These are phyloP conservation scores for Anastatica hierochuntica DNA, from an alignment of 345 rosid genomes.

Conservation along the genomic window DNA sequence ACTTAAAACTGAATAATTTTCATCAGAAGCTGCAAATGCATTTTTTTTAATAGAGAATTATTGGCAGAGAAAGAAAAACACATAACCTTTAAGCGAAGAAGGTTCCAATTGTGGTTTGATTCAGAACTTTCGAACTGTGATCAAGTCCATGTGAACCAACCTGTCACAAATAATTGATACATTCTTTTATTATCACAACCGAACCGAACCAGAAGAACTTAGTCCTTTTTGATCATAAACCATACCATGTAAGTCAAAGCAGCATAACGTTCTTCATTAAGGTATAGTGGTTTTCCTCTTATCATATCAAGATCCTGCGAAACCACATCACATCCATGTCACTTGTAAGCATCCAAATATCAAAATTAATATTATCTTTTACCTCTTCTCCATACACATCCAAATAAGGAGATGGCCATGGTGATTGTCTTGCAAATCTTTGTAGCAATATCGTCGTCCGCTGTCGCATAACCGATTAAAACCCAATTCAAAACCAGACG, in stretches of 20 bases:
- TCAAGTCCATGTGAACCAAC: conserved; percentile 97
- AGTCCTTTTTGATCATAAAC: no score
- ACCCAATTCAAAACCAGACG: no score
- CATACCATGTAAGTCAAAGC: conserved; percentile 69
- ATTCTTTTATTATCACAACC: no score
- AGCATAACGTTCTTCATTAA: conserved; percentile 96
- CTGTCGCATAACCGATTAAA: no score
- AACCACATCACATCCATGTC: no score
- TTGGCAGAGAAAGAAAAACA: no score
- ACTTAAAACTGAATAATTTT: no score
- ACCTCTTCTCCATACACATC: conserved; percentile 99
- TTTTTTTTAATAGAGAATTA: no score
- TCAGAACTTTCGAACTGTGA: conserved; percentile 64
- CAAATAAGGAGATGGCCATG: conserved; percentile 92
- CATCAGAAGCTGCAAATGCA: no score
- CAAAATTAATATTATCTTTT: no score
- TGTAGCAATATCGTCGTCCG: conserved; percentile 71
- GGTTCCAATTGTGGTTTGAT: conserved; percentile 59
- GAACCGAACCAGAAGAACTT: no score
- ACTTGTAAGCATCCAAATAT: no score
- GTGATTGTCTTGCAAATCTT: conserved; percentile 70
- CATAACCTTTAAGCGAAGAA: conserved; percentile 7
- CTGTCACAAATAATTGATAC: conserved; percentile 28
- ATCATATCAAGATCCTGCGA: conserved; percentile 59
- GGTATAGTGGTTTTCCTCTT: conserved; percentile 82